Base-by-base conservation (phyloP, 1,284 basidiomycete genomes). In the Mrakiaceae sp. region DNA sequence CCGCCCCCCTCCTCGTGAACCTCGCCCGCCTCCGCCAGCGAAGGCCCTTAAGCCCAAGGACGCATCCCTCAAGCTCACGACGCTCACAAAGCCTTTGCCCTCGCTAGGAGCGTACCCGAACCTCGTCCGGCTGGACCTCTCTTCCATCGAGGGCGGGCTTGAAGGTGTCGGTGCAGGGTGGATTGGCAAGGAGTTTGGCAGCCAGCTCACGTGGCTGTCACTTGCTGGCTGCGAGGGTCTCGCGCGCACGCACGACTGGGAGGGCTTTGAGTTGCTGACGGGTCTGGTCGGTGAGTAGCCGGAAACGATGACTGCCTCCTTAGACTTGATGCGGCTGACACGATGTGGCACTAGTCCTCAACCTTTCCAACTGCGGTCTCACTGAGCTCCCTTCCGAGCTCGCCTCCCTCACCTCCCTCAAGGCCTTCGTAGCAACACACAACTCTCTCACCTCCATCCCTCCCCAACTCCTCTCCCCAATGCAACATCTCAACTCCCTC, bases 351-450 rank as follows among this genome's bases (percentile, higher is more conserved):
- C 9, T 27, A 66, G 64, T 66, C 1, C 52, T 66, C 12, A 66
- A 61, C 53, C 52, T 66, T 8, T 57, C 59, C 4, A 48, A 27
- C 1, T 66, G 64, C 60, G 55, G 48, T 40, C 56, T 66, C 9
- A 47, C 49, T 2, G 46, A 14, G 4, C 56, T 66, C 4, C 64
- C 64, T 3, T n/a, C 16, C 4, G 58, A 66, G 42, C 62, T 66
- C 42, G 60, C 55, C 12, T 58, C 42, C 14, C 50, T 66, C 40
- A 47, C 12, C 7, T 57, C 58, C 16, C 56, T 66, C 27, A 66
- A 66, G 50, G 64, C 64, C 11, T 62, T 66, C 55, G 64, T 66
- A 4, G 64, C 64, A 27, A 66, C 60, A 11, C 60, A 56, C 40
- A 66, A 66, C 60, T 51, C 54, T 42, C 56, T 66, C 3, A 27